Conservation (phyloP, 2,329 filamentous ascomycete genomes). For the Albophoma yamanashiensis region DNA sequence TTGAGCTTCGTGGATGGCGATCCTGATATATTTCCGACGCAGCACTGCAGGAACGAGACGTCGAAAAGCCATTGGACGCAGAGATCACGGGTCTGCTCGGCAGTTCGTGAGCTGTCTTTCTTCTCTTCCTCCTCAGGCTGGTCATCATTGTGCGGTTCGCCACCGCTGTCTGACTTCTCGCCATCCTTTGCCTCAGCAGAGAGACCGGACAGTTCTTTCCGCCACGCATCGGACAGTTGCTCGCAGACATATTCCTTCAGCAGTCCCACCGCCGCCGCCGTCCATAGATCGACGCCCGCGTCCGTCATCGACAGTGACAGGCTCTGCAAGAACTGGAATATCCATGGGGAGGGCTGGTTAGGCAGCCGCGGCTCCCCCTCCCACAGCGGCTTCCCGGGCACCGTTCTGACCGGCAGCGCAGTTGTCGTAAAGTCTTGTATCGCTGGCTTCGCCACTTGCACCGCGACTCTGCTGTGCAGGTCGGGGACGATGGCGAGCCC, state of each 20-base stretch:
- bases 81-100: constrained; percentile 31
- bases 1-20: constrained; percentile 22
- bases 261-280: constrained; percentile 48
- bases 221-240: constrained; percentile 40
- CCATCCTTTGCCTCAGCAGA: constrained; percentile 7
- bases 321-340: constrained; percentile 61
- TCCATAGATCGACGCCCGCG: constrained; percentile 74
- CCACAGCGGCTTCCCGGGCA: constrained; percentile 63
- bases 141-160: constrained; percentile 6
- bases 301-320: constrained; percentile 58
- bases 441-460: constrained; percentile 36
- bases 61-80: constrained; percentile 54
- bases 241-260: constrained; percentile 49
- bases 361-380: constrained; percentile 68
- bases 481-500: constrained; percentile 49
- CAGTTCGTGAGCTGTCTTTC: neutral
- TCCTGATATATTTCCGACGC: constrained; percentile 23
- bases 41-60: constrained; percentile 36
- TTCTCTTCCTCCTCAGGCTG: constrained; percentile 4
- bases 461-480: constrained; percentile 53
- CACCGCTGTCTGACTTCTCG: constrained; percentile 1
- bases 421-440: constrained; percentile 35
- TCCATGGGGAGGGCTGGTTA: constrained; percentile 62
- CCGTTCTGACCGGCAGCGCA: constrained; percentile 30
- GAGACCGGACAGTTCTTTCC: constrained; percentile 24